Percentiles rank a stretch among this genome's conserved stretches.
Conservation (phyloP, 2,329 filamentous ascomycete genomes). For the Fusarium mangiferae region DNA sequence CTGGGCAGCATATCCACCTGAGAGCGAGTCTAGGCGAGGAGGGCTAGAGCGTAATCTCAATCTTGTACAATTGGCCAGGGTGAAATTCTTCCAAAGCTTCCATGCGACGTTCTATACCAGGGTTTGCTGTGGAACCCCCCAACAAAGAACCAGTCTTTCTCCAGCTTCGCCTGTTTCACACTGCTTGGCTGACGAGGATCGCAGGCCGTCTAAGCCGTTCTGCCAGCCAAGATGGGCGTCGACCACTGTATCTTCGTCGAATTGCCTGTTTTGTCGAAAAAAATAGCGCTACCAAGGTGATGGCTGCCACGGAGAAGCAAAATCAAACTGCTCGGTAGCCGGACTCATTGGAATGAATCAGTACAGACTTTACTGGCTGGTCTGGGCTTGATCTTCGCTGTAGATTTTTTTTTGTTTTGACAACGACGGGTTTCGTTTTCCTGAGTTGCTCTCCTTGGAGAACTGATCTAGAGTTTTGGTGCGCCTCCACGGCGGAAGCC, state of each 20-base stretch:
- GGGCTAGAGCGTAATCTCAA: constrained; percentile 9
- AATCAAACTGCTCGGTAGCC: constrained; percentile 29
- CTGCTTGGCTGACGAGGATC: constrained; percentile 30
- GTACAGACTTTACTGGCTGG: constrained; percentile 2
- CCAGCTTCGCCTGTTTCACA: constrained; percentile 26
- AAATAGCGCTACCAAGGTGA: constrained; percentile 21
- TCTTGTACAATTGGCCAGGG: constrained; percentile 9
- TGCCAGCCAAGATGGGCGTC: not conserved
- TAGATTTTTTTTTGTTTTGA: not conserved
- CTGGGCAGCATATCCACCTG: constrained; percentile 33
- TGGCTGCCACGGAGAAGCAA: constrained; percentile 10
- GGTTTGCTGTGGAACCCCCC: constrained; percentile 31
- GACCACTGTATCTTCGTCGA: constrained; percentile 1
- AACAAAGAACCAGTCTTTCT: constrained; percentile 26
- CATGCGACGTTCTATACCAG: constrained; percentile 40
- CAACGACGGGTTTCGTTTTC: constrained; percentile 12
- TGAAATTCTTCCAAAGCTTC: constrained; percentile 42
- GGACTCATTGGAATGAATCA: constrained; percentile 37
- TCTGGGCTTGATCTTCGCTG: constrained; percentile 3
- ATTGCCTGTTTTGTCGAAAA: constrained; percentile 18
- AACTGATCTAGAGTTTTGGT: not conserved
- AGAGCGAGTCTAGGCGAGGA: constrained; percentile 21
- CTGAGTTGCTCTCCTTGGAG: not conserved
- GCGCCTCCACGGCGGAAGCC: constrained; percentile 7
- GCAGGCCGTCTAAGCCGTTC: constrained; percentile 26